phyloP scores from a whole-genome alignment of 768 basidiomycete genomes.

The Suillus subluteus region DNA sequence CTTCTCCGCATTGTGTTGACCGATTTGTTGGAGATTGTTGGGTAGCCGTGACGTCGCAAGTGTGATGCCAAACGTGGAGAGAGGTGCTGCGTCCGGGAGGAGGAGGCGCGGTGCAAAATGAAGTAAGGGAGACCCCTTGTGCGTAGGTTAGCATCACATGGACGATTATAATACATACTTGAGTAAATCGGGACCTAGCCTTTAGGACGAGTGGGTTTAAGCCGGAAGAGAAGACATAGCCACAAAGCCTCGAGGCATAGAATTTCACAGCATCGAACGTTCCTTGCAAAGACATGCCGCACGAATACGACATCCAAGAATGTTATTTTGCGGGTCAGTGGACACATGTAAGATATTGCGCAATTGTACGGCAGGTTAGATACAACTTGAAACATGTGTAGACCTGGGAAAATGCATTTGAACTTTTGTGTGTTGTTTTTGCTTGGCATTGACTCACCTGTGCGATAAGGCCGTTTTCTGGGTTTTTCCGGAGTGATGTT shows the following conservation, averaged over 20 bases:
- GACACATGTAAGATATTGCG: slow-evolving; percentile 62
- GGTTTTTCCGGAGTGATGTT: slow-evolving; percentile 27
- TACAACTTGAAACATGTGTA: neutral
- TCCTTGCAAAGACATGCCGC: slow-evolving; percentile 74
- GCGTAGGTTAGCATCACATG: neutral
- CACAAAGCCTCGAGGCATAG: neutral
- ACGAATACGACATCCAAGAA: slow-evolving; percentile 97
- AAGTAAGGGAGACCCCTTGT: neutral
- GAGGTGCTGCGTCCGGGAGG: neutral
- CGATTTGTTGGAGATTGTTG: neutral
- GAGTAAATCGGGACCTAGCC: neutral
- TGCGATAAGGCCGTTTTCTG: slow-evolving; percentile 20
- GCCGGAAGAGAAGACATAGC: neutral
- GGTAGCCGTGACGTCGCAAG: neutral
- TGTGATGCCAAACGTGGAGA: neutral
- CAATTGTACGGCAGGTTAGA: slow-evolving; percentile 72
- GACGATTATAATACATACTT: neutral
- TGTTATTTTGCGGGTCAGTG: slow-evolving; percentile 82
- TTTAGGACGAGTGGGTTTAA: neutral
- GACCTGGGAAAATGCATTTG: slow-evolving; percentile 36
- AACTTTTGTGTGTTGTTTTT: neutral
- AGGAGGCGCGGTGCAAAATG: neutral
- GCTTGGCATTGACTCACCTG: slow-evolving; percentile 17
- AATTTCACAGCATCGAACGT: neutral
- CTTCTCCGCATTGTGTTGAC: neutral